Percentiles rank a stretch among this genome's conserved stretches.
Conservation (phyloP, 495 filamentous ascomycete genomes). For the Tuber magnatum region DNA sequence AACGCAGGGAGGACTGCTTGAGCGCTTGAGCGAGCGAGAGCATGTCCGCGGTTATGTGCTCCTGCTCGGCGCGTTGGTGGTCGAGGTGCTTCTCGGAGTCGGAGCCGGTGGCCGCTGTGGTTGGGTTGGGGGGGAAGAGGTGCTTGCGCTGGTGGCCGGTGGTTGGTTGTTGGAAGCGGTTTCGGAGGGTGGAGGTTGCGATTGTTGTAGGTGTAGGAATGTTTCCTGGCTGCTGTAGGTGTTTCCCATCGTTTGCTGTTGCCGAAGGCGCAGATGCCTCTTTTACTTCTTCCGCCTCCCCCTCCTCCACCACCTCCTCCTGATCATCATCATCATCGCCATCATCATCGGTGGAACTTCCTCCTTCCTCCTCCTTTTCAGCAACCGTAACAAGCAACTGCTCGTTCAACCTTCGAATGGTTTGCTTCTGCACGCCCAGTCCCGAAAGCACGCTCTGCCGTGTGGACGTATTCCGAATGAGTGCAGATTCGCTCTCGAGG, state of each 20-base stretch:
- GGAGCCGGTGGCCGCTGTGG: slow-evolving; percentile 6
- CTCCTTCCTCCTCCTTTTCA: slow-evolving; percentile 4
- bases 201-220: not conserved
- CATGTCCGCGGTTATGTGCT: slow-evolving; percentile 72
- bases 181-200: slow-evolving; percentile 11
- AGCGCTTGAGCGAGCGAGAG: slow-evolving; percentile 68
- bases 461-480: slow-evolving; percentile 17
- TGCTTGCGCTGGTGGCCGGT: not conserved
- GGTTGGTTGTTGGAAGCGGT: slow-evolving; percentile 22
- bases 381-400: slow-evolving; percentile 22
- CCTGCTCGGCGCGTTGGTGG: slow-evolving; percentile 70
- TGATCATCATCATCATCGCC: slow-evolving; percentile 15
- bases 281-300: not conserved
- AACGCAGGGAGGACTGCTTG: slow-evolving; percentile 63
- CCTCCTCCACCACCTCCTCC: no score
- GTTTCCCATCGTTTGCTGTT: not conserved
- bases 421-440: slow-evolving; percentile 28
- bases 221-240: not conserved
- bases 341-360: slow-evolving; percentile 8
- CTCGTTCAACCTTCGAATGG: slow-evolving; percentile 35
- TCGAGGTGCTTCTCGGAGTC: slow-evolving; percentile 60
- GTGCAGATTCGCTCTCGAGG: slow-evolving; percentile 22
- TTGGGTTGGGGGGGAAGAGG: slow-evolving; percentile 3
- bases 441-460: slow-evolving; percentile 25
- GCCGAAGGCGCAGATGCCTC: slow-evolving; percentile 3